Percentiles rank a stretch among this genome's conserved stretches.
phyloP scores from a whole-genome alignment of 179 eudicot genomes.

The Beta macrorhiza region DNA sequence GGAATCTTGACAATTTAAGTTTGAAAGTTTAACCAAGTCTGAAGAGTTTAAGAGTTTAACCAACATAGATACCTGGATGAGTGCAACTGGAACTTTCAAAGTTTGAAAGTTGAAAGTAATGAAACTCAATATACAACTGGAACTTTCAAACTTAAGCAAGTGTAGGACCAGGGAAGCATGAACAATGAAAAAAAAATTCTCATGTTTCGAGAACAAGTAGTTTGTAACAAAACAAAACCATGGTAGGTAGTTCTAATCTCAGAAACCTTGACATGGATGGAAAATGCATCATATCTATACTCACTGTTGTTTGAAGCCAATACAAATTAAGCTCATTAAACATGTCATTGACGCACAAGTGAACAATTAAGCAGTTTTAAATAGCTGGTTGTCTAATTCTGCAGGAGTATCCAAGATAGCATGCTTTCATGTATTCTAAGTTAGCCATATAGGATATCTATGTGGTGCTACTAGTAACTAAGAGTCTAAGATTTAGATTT shows the following conservation, averaged over 20 bases:
- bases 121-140: neutral
- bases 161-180: neutral
- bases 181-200: neutral
- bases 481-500: neutral
- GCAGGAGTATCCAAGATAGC: neutral
- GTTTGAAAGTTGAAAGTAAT: neutral
- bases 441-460: neutral
- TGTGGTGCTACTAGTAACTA: neutral
- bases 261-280: neutral
- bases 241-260: neutral
- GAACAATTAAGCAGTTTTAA: neutral
- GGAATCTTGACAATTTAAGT: neutral
- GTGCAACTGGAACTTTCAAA: too few species aligned
- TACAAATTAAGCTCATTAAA: neutral
- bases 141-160: neutral
- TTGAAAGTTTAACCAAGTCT: too few species aligned
- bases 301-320: neutral
- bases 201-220: neutral
- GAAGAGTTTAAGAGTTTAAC: too few species aligned
- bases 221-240: neutral
- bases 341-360: neutral
- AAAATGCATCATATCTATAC: neutral
- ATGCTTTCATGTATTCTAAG: neutral
- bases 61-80: too few species aligned
- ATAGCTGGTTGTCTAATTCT: neutral